phyloP scores from a whole-genome alignment of 805 yeast species.

The Kregervanrija fluxuum region DNA sequence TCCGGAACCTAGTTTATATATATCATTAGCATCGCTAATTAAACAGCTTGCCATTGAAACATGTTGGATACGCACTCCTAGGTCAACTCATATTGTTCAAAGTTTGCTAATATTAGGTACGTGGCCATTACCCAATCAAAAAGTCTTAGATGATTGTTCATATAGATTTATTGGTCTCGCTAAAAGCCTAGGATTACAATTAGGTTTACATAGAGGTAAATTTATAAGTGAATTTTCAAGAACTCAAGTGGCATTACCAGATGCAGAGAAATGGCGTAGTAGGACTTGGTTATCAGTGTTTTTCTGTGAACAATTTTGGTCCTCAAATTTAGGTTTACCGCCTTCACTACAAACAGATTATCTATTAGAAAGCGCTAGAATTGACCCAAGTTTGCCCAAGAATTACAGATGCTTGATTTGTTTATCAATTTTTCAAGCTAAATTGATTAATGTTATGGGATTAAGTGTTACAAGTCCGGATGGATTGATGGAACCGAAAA shows the following conservation, averaged over 20 bases:
- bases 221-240: constrained; percentile 87
- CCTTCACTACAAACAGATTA: constrained; percentile 81
- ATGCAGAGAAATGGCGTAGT: constrained; percentile 92
- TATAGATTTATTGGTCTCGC: constrained; percentile 86
- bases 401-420: constrained; percentile 66
- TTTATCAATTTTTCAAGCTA: constrained; percentile 75
- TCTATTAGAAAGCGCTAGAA: constrained; percentile 68
- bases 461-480: constrained; percentile 78
- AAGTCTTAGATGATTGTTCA: constrained; percentile 86
- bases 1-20: constrained; percentile 78
- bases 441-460: constrained; percentile 80
- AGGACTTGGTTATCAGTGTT: constrained; percentile 87
- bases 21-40: constrained; percentile 65
- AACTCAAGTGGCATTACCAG: constrained; percentile 80
- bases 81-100: constrained; percentile 90
- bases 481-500: constrained; percentile 78
- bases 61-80: constrained; percentile 88
- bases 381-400: constrained; percentile 58
- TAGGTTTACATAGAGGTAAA: constrained; percentile 87
- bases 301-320: constrained; percentile 86
- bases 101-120: constrained; percentile 76
- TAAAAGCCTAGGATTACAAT: constrained; percentile 71
- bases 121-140: constrained; percentile 93
- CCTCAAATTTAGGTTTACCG: constrained; percentile 80
- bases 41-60: constrained; percentile 86